Conservation (phyloP, 306 rosid genomes). For the Psophocarpus tetragonolobus region DNA sequence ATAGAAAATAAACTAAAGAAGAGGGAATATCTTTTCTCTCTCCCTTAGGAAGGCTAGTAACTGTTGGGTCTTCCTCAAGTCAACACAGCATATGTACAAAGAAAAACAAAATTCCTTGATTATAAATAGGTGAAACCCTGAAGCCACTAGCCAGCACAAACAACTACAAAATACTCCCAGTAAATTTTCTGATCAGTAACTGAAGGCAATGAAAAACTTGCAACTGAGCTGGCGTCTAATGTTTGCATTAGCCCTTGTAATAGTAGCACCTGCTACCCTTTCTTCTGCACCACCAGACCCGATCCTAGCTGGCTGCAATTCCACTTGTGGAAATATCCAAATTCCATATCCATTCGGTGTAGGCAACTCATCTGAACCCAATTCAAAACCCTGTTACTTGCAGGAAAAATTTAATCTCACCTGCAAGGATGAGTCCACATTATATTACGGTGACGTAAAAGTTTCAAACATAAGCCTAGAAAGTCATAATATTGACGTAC, state of each 20-base stretch:
- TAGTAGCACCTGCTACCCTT: too few relatives aligned
- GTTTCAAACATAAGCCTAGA: slow-evolving; percentile 21
- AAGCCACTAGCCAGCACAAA: not conserved
- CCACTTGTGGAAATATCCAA: slow-evolving; percentile 38
- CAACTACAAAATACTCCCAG: not conserved
- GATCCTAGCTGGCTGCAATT: slow-evolving; percentile 22
- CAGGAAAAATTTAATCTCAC: not conserved
- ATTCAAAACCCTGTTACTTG: not conserved
- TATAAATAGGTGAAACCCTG: not conserved
- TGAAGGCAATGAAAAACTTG: too few relatives aligned
- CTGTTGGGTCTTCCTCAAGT: too few relatives aligned
- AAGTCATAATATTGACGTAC: slow-evolving; percentile 1
- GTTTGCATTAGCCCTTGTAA: too few relatives aligned
- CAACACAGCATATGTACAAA: not conserved
- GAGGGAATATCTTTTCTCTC: too few relatives aligned
- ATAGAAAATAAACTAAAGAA: too few relatives aligned
- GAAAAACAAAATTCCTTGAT: not conserved
- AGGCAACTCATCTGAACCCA: not conserved
- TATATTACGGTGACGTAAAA: fast-evolving
- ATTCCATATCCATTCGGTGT: slow-evolving; percentile 61
- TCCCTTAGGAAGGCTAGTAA: too few relatives aligned
- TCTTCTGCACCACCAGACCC: not conserved
- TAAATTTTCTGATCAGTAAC: too few relatives aligned
- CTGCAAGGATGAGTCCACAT: slow-evolving; percentile 17
- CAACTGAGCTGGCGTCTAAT: too few relatives aligned